Percentiles rank a stretch among this genome's conserved stretches.
These are phyloP conservation scores for Tricholoma flavovirens DNA, from an alignment of 768 basidiomycete species.

Conservation along the genomic window DNA sequence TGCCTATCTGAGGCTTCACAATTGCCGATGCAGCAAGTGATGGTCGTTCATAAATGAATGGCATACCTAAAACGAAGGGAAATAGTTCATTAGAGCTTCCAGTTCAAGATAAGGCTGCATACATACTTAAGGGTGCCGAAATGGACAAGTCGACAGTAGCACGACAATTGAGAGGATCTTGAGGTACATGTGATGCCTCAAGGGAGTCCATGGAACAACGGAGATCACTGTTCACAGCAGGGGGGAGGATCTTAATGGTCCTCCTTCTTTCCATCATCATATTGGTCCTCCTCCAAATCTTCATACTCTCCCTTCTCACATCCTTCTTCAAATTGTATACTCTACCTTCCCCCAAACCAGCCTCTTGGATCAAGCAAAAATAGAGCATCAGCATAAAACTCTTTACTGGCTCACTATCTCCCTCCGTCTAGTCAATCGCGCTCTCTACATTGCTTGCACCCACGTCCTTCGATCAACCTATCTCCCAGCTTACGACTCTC, in stretches of 20 bases:
- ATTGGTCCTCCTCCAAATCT: constrained; percentile 14
- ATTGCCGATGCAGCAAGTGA: too few species aligned
- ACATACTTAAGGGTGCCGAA: too few species aligned
- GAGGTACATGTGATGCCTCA: too few species aligned
- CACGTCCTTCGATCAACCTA: constrained; percentile 75
- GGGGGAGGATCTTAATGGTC: constrained; percentile 4
- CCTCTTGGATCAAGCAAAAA: not conserved
- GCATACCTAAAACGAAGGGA: too few species aligned
- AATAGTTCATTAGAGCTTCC: too few species aligned
- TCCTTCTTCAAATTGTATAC: constrained; percentile 68
- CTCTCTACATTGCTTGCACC: constrained; percentile 75
- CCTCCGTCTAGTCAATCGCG: constrained; percentile 59
- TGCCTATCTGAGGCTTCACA: too few species aligned
- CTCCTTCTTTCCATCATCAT: constrained; percentile 18
- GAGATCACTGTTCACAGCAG: too few species aligned
- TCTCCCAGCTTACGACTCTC: constrained; percentile 55
- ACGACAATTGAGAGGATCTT: too few species aligned
- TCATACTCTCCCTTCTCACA: constrained; percentile 46
- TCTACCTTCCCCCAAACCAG: constrained; percentile 46
- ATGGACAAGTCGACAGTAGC: too few species aligned
- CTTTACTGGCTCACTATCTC: constrained; percentile 45
- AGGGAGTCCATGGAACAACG: too few species aligned
- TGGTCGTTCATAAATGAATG: too few species aligned
- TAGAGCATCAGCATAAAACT: constrained; percentile 54
- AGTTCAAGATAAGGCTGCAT: too few species aligned